Percentiles rank a stretch among this genome's conserved stretches.
These are phyloP conservation scores for Rhodotorula babjevae DNA, from an alignment of 768 basidiomycete genomes.

Conservation along the genomic window DNA sequence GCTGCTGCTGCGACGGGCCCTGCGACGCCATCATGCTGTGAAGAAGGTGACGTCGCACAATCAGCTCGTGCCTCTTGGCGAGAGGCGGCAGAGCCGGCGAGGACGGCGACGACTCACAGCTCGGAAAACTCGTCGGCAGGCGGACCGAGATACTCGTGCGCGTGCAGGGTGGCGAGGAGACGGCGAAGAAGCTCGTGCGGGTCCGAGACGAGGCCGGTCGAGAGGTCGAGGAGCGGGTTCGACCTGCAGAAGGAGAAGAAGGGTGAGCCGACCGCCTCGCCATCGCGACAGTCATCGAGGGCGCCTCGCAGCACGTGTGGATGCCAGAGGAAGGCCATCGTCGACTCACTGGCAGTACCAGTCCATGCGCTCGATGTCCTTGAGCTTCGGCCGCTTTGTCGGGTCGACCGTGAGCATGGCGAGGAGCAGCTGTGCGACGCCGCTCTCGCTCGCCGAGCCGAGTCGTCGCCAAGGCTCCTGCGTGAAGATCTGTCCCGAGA, in stretches of 20 bases:
- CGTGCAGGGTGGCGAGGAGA: constrained; percentile 64
- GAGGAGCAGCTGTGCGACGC: constrained; percentile 63
- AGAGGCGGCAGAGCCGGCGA: not conserved
- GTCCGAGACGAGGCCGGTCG: constrained; percentile 57
- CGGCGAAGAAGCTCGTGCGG: constrained; percentile 61
- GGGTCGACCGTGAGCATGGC: constrained; percentile 72
- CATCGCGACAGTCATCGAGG: no score
- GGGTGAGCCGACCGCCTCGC: not conserved
- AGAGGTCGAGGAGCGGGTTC: constrained; percentile 55
- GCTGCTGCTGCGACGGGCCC: constrained; percentile 41
- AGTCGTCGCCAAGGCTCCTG: not conserved
- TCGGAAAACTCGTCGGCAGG: constrained; percentile 53
- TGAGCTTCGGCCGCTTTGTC: constrained; percentile 60
- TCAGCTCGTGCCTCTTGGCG: not conserved
- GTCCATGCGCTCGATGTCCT: constrained; percentile 57
- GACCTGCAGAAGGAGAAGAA: not conserved
- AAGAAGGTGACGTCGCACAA: not conserved
- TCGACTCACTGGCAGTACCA: constrained; percentile 70
- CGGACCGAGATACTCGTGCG: constrained; percentile 67
- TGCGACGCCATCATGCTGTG: constrained; percentile 9
- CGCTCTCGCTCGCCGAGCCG: not conserved
- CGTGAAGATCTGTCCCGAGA: constrained; percentile 52
- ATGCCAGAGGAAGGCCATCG: not conserved
- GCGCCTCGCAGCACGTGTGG: no score
- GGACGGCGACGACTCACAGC: constrained; percentile 9